A percentile compares a stretch with the other conserved stretches of the same genome.
These are phyloP conservation scores for Mortierella sp. DNA, from an alignment of 371 early-diverging fungal species.

Conservation along the genomic window DNA sequence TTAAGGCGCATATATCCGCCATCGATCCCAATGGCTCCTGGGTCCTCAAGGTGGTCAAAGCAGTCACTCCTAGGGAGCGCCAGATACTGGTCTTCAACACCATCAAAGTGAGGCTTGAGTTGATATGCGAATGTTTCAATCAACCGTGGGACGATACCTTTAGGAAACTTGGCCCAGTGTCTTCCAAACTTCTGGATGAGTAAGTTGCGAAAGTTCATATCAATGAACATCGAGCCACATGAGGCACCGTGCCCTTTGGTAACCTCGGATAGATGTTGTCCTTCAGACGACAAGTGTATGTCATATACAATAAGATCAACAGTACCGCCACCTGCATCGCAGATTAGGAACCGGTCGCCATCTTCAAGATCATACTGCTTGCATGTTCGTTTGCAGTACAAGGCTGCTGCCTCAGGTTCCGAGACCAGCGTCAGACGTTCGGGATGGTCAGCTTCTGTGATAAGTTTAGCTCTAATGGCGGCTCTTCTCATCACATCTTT, in stretches of 20 bases:
- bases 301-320: constrained; percentile 66
- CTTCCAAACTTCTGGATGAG: constrained; percentile 60
- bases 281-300: constrained; percentile 20
- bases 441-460: constrained; percentile 52
- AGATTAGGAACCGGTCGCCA: constrained; percentile 62
- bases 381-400: constrained; percentile 65
- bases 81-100: constrained; percentile 62
- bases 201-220: constrained; percentile 65
- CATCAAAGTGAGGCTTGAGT: constrained; percentile 68
- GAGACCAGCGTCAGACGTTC: constrained; percentile 62
- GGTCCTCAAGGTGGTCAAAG: constrained; percentile 58
- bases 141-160: constrained; percentile 61
- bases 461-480: constrained; percentile 59
- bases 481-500: constrained; percentile 65
- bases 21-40: constrained; percentile 36
- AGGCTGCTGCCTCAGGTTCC: constrained; percentile 66
- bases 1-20: constrained; percentile 19
- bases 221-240: constrained; percentile 69
- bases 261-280: constrained; percentile 60
- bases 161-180: constrained; percentile 58
- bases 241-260: constrained; percentile 68
- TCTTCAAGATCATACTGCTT: constrained; percentile 61
- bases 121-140: constrained; percentile 64
- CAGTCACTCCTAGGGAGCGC: constrained; percentile 59
- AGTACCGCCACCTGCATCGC: constrained; percentile 71